Evolutionary conservation across 2,329 filamentous ascomycete species (phyloP).

Genomic region (Coleophoma cylindrospora): DNA sequence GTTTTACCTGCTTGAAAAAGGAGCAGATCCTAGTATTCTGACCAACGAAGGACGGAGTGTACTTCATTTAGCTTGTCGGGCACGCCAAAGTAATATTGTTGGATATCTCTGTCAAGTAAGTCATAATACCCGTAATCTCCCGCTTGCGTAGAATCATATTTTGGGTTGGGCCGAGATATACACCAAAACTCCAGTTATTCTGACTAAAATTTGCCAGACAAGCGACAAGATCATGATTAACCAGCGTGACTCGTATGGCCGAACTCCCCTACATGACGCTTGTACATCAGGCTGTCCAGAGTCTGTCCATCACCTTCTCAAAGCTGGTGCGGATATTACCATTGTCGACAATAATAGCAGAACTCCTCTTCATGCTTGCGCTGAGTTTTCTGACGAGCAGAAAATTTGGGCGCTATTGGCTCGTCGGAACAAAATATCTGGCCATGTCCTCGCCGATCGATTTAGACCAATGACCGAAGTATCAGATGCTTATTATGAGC

Average conservation of each 20-base stretch:
- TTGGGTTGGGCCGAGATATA: too few species aligned
- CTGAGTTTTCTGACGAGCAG: constrained; percentile 2
- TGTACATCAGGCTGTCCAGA: constrained; percentile 13
- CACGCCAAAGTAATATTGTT: constrained; percentile 27
- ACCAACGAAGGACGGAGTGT: constrained; percentile 30
- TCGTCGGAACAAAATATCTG: neutral
- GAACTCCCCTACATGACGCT: constrained; percentile 13
- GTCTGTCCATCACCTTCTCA: constrained; percentile 8
- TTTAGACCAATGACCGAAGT: neutral
- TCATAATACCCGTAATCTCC: neutral
- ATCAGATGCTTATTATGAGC: neutral
- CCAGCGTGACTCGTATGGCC: constrained; percentile 3
- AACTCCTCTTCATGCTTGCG: constrained; percentile 7
- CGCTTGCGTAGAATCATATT: neutral
- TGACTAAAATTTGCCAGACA: neutral
- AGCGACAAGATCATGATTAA: neutral
- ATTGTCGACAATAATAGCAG: constrained; percentile 3
- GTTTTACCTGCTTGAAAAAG: constrained; percentile 27
- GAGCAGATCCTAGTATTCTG: constrained; percentile 26
- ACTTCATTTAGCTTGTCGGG: constrained; percentile 33
- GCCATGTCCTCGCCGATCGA: neutral
- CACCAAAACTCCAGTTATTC: neutral
- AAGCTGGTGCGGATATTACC: constrained; percentile 9
- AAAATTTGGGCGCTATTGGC: neutral
- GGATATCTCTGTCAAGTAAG: constrained; percentile 15